Percentiles rank a stretch among this genome's conserved stretches.
Conservation (phyloP, 2,329 filamentous ascomycete genomes). For the Zymoseptoria passerinii region DNA sequence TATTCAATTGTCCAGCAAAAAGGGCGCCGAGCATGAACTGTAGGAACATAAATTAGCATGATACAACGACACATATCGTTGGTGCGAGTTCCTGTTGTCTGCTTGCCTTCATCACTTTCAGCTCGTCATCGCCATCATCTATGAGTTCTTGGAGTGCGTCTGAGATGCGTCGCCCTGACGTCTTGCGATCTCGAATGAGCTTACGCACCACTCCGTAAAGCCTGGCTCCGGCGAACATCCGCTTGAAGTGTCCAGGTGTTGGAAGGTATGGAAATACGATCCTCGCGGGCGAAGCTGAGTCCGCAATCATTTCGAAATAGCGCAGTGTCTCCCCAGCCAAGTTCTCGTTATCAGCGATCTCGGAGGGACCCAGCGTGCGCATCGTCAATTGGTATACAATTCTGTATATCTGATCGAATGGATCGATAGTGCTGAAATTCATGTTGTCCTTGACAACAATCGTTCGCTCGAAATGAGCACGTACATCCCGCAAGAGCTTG, state of each 20-base stretch:
- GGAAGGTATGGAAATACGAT: conserved; percentile 50
- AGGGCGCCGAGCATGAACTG: conserved; percentile 47
- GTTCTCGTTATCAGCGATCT: conserved; percentile 43
- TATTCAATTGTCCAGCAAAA: conserved; percentile 52
- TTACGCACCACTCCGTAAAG: conserved; percentile 44
- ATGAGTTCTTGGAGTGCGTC: conserved; percentile 49
- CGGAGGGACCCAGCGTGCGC: conserved; percentile 46
- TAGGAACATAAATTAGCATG: too few relatives aligned
- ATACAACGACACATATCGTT: too few relatives aligned
- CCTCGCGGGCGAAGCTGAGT: conserved; percentile 34
- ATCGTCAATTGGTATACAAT: conserved; percentile 52
- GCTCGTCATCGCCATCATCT: conserved; percentile 38
- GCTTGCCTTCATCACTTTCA: neutral
- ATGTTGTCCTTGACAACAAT: conserved; percentile 22
- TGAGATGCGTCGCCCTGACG: conserved; percentile 35
- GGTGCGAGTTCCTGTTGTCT: too few relatives aligned
- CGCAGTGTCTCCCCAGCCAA: conserved; percentile 38
- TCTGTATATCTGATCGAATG: conserved; percentile 47
- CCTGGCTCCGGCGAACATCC: conserved; percentile 38
- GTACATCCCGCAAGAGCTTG: conserved; percentile 37
- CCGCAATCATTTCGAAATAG: conserved; percentile 43
- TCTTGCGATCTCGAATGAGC: conserved; percentile 41
- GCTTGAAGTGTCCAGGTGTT: conserved; percentile 36
- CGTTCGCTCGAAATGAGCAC: conserved; percentile 28
- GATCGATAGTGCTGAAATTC: conserved; percentile 37